These are phyloP conservation scores for Primulina tabacum DNA, from an alignment of 257 asterid genomes.

Conservation along the genomic window DNA sequence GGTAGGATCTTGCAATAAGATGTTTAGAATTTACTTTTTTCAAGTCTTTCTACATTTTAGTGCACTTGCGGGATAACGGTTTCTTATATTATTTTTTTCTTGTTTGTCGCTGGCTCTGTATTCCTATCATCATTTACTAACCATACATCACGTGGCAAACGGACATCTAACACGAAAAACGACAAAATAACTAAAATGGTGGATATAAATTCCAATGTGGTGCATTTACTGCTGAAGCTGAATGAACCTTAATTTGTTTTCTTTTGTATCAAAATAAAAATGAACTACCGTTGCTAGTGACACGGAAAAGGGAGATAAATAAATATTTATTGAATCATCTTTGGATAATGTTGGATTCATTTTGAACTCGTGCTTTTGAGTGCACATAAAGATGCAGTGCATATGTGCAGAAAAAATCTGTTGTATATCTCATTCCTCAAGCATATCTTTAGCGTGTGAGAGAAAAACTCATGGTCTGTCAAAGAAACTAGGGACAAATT, in stretches of 20 bases:
- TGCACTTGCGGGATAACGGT: conserved; percentile 13
- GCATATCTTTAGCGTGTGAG: neutral
- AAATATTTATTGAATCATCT: neutral
- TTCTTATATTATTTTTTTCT: neutral
- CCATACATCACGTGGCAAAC: conserved; percentile 18
- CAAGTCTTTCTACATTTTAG: conserved; percentile 6
- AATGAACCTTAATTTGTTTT: neutral
- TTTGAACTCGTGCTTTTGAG: neutral
- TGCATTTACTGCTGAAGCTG: conserved; percentile 2
- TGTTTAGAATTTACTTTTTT: conserved; percentile 12
- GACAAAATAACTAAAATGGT: conserved; percentile 2
- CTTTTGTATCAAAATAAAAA: neutral
- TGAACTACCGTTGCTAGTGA: neutral
- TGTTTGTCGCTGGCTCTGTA: neutral
- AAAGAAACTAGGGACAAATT: neutral
- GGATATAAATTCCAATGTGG: neutral
- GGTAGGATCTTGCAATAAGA: conserved; percentile 13
- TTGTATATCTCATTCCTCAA: conserved; percentile 3
- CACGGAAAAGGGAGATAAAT: neutral
- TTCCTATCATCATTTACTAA: conserved; percentile 12
- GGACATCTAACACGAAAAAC: conserved; percentile 1
- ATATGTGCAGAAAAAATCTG: neutral
- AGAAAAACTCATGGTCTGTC: neutral
- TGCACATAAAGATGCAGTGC: conserved; percentile 1
- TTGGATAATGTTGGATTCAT: neutral